Evolutionary conservation across 495 filamentous ascomycete species (phyloP).

Genomic region (Hamigera avellanea): DNA sequence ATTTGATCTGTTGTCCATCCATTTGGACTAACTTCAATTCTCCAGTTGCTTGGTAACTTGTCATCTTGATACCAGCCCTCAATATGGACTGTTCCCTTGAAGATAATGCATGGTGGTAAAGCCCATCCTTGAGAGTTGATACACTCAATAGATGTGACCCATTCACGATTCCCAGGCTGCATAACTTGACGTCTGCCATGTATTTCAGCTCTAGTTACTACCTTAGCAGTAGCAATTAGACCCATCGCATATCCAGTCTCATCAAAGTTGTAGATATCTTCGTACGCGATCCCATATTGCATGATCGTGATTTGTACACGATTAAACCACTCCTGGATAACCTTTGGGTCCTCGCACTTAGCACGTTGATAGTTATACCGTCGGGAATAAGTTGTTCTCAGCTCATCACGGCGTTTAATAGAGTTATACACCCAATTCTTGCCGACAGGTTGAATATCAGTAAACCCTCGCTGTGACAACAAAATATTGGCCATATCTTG

Average conservation of each 20-base stretch:
- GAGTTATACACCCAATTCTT: slow-evolving; percentile 19
- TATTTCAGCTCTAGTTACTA: slow-evolving; percentile 17
- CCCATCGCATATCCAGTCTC: slow-evolving; percentile 28
- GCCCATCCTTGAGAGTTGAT: slow-evolving; percentile 13
- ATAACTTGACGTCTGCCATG: slow-evolving; percentile 3
- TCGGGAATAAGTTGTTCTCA: slow-evolving; percentile 15
- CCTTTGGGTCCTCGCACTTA: slow-evolving; percentile 23
- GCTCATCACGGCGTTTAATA: slow-evolving; percentile 15
- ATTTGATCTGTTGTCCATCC: slow-evolving; percentile 22
- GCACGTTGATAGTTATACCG: slow-evolving; percentile 17
- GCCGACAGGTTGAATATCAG: neutral
- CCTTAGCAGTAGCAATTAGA: slow-evolving; percentile 14
- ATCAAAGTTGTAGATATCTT: slow-evolving; percentile 35
- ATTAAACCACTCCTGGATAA: slow-evolving; percentile 22
- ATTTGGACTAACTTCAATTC: slow-evolving; percentile 11
- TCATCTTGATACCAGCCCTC: slow-evolving; percentile 15
- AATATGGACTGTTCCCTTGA: slow-evolving; percentile 15
- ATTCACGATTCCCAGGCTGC: slow-evolving; percentile 28
- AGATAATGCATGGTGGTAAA: slow-evolving; percentile 22
- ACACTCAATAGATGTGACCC: slow-evolving; percentile 19
- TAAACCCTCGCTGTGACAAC: neutral
- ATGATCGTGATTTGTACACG: slow-evolving; percentile 16
- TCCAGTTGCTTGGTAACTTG: slow-evolving; percentile 5
- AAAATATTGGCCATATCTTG: slow-evolving; percentile 6
- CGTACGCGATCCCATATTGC: slow-evolving; percentile 25